Evolutionary conservation across 345 rosid species (phyloP).

Genomic region (Pistacia vera): DNA sequence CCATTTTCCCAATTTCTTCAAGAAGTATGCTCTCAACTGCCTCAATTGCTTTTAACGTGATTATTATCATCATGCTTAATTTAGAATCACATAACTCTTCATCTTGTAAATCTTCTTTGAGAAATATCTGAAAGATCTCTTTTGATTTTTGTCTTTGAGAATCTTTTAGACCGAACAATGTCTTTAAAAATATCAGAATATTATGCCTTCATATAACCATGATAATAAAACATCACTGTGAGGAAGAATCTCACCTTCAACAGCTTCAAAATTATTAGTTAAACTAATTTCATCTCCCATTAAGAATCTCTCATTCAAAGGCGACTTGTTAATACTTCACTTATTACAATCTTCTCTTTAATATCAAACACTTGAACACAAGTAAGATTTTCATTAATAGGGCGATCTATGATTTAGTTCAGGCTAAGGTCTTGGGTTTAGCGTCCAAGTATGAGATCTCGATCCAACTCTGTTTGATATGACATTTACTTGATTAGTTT

Average conservation of each 20-base stretch:
- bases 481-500: too few relatives aligned
- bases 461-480: too few relatives aligned
- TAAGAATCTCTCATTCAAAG: slow-evolving; percentile 6
- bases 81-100: too few relatives aligned
- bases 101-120: not conserved
- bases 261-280: not conserved
- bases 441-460: too few relatives aligned
- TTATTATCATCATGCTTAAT: not conserved
- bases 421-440: too few relatives aligned
- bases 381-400: too few relatives aligned
- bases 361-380: not conserved
- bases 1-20: too few relatives aligned
- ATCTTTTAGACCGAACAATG: not conserved
- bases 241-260: not conserved
- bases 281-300: not conserved
- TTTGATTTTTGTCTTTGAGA: not conserved
- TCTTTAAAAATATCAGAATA: not conserved
- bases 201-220: not conserved
- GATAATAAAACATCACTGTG: not conserved
- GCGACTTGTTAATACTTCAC: not conserved
- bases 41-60: not conserved
- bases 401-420: too few relatives aligned
- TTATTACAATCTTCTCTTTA: not conserved
- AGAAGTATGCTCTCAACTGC: not conserved
- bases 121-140: not conserved